Evolutionary conservation across 371 early-diverging fungal species (phyloP), one percentile per base, ranked within the genome.

Genomic region (Modicella reniformis): DNA sequence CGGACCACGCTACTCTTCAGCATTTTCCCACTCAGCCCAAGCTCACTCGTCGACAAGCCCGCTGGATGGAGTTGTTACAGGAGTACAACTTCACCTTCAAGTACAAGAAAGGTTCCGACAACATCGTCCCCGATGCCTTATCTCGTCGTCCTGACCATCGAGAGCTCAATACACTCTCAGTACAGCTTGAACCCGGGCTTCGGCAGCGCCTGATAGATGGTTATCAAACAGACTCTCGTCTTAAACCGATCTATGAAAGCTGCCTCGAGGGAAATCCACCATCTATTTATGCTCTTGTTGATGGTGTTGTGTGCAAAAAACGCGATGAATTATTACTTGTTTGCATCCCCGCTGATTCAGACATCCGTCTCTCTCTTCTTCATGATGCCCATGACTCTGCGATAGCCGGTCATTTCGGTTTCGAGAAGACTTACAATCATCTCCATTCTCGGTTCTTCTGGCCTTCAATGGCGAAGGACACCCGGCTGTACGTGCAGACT

Each of bases 361-460:
- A n/a, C n/a, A n/a, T n/a, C n/a, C n/a, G n/a, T n/a, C n/a, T n/a
- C n/a, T n/a, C n/a, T n/a, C n/a, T n/a, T n/a, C n/a, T n/a, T n/a
- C n/a, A n/a, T n/a, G n/a, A n/a, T n/a, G n/a, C n/a, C n/a, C n/a
- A 59, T 48, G 50, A 71, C 47, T 23, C 52, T 8, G 8, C 52
- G 2, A 52, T 52, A 2, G 21, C 52, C 17, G 52, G 52, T 26
- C 52, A 52, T 17, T 28, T 52, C 12, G 52, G 52, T 26, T 52
- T 52, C 17, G 52, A 52, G 7, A 52, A 52, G 28, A 52, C 52
- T 12, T 52, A 52, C 29, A 17, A 52, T 3, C 3, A 26, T 15
- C 21, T 52, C 26, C 3, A 28, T 26, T 28, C 26, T 3, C 3
- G 9, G 2, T 52, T 52, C 52, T 52, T 26, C 52, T 52, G 52